These are phyloP conservation scores for Entelexis paramagnoliae DNA, from an alignment of 1,139 yeast species.

Conservation along the genomic window DNA sequence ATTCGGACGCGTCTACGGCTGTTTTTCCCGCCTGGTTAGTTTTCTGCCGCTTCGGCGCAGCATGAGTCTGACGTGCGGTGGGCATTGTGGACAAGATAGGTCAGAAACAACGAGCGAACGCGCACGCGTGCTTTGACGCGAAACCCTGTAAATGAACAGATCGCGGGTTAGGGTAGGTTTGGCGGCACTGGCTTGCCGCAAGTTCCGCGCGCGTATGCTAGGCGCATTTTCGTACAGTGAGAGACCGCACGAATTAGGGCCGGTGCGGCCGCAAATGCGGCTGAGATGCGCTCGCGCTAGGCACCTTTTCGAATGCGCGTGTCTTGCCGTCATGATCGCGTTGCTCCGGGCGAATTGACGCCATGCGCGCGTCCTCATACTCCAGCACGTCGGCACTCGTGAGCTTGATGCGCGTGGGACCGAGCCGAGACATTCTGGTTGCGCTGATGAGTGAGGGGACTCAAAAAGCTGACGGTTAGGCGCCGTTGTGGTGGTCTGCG, in stretches of 20 bases:
- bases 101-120: not conserved
- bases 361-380: slow-evolving; percentile 42
- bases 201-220: no score
- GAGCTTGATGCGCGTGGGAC: slow-evolving; percentile 52
- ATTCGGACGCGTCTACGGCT: slow-evolving; percentile 7
- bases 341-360: not conserved
- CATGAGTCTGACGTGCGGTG: not conserved
- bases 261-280: not conserved
- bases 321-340: not conserved
- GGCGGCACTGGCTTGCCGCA: not conserved
- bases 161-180: not conserved
- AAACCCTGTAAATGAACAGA: not conserved
- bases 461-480: no score
- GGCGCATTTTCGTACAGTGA: no score
- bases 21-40: not conserved
- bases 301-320: not conserved
- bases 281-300: not conserved
- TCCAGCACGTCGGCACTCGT: slow-evolving; percentile 57
- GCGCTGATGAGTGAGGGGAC: no score
- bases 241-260: not conserved
- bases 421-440: slow-evolving; percentile 46
- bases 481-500: no score
- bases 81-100: not conserved
- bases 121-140: not conserved
- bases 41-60: slow-evolving; percentile 1